Evolutionary conservation across 495 filamentous ascomycete genomes (phyloP).

Genomic region (Hypoxylon crocopeplum): DNA sequence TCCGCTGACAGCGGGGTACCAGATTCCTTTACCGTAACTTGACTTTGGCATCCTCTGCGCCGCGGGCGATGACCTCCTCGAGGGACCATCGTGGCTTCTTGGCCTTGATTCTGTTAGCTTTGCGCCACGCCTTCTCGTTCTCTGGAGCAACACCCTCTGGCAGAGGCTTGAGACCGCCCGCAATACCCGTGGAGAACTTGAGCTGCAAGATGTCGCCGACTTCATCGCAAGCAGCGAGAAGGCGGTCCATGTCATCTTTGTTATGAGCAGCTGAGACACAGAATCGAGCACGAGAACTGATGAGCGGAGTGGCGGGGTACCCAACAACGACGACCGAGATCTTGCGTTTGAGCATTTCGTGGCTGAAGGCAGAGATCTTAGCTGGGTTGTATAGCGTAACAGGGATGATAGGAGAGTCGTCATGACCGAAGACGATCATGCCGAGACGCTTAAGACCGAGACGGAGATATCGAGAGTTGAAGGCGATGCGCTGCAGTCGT

Average conservation of each 20-base stretch:
- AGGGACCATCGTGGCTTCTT: conserved; percentile 81
- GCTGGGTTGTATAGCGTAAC: conserved; percentile 93
- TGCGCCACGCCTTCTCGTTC: conserved; percentile 74
- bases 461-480: conserved; percentile 97
- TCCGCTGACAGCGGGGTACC: conserved; percentile 9
- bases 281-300: conserved; percentile 92
- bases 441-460: conserved; percentile 96
- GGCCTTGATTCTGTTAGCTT: conserved; percentile 60
- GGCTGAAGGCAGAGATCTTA: conserved; percentile 97
- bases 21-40: conserved; percentile 60
- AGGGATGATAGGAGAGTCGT: conserved; percentile 97
- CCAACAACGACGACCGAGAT: conserved; percentile 99
- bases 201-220: conserved; percentile 90
- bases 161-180: conserved; percentile 80
- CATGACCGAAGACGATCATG: conserved; percentile 94
- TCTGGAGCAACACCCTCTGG: conserved; percentile 71
- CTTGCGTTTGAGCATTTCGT: conserved; percentile 96
- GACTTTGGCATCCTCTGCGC: conserved; percentile 79
- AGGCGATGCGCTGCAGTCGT: conserved; percentile 92
- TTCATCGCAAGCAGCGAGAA: conserved; percentile 89
- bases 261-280: conserved; percentile 96
- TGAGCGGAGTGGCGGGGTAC: conserved; percentile 95
- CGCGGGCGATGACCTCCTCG: conserved; percentile 77
- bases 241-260: conserved; percentile 94
- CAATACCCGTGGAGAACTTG: conserved; percentile 94